Conservation (phyloP, 345 rosid species). For the Noccaea bulbosa region DNA sequence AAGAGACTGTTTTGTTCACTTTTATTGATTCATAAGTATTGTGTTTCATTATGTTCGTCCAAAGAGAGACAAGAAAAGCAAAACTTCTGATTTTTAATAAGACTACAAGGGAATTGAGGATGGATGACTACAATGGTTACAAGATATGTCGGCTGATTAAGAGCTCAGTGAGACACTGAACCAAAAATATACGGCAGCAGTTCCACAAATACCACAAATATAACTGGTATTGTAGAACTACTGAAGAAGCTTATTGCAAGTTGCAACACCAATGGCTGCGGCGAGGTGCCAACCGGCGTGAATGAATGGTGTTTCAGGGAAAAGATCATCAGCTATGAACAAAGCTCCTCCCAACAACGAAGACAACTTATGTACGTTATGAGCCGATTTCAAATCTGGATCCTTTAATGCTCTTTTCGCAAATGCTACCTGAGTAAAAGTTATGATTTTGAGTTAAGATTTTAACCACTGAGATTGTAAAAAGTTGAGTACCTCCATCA, state of each 20-base stretch:
- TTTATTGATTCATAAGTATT: background rate
- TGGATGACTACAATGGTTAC: conserved; percentile 4
- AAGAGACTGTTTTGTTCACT: background rate
- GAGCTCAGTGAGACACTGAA: conserved; percentile 34
- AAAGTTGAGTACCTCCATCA: conserved; percentile 78
- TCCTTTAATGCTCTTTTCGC: conserved; percentile 78
- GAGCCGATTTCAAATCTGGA: conserved; percentile 76
- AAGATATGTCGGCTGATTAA: conserved; percentile 43
- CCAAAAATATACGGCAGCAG: conserved; percentile 41
- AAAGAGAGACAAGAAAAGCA: background rate
- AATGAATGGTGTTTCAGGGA: conserved; percentile 74
- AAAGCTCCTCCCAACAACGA: conserved; percentile 80
- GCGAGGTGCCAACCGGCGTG: conserved; percentile 99
- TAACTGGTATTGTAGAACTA: conserved; percentile 39
- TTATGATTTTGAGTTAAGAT: conserved; percentile 20
- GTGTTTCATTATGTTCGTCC: background rate
- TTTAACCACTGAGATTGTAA: background rate
- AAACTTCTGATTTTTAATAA: background rate
- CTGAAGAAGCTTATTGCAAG: conserved; percentile 91
- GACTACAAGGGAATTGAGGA: conserved; percentile 3
- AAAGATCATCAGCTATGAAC: conserved; percentile 88
- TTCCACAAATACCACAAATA: conserved; percentile 30
- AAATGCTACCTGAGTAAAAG: conserved; percentile 65
- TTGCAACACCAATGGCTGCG: conserved; percentile 89
- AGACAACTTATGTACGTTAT: conserved; percentile 72